Percentiles rank a stretch among this genome's conserved stretches.
phyloP scores from a whole-genome alignment of 768 basidiomycete species.

The Ramaria sp. region DNA sequence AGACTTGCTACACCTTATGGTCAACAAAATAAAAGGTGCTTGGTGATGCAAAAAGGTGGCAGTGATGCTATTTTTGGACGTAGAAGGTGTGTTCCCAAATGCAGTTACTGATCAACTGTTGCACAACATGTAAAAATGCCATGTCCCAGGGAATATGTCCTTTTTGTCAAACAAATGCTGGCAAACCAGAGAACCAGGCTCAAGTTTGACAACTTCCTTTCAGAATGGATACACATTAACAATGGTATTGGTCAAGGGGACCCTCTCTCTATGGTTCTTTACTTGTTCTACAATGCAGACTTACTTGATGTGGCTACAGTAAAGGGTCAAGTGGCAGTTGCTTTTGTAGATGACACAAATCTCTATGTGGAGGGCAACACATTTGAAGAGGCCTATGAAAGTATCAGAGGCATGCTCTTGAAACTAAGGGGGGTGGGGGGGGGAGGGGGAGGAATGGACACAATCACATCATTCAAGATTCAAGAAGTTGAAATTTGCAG shows the following conservation, averaged over 20 bases:
- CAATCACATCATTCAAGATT: too few species aligned
- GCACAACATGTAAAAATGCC: conserved; percentile 16
- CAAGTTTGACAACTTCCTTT: conserved; percentile 18
- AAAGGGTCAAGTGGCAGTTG: conserved; percentile 9
- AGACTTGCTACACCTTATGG: conserved; percentile 21
- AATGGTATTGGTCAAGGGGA: conserved; percentile 22
- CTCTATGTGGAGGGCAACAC: conserved; percentile 10
- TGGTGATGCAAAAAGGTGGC: conserved; percentile 19
- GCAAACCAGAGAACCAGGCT: conserved; percentile 14
- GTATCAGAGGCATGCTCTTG: too few species aligned
- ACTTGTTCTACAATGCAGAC: too few species aligned
- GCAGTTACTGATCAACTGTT: conserved; percentile 12
- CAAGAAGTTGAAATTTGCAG: too few species aligned
- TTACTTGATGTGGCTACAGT: conserved; percentile 16
- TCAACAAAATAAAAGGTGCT: conserved; percentile 24
- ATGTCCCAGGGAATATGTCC: conserved; percentile 17
- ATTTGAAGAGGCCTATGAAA: too few species aligned
- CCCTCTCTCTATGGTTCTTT: conserved; percentile 17
- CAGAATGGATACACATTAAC: background rate
- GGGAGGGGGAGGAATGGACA: too few species aligned
- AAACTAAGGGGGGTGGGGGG: too few species aligned
- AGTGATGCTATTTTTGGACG: too few species aligned
- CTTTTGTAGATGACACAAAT: conserved; percentile 10
- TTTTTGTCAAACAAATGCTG: conserved; percentile 14
- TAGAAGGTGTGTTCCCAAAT: too few species aligned